Percentiles rank a stretch among this genome's conserved stretches.
Conservation (phyloP, 805 yeast species). For the Teunomyces lycoperdinae region DNA sequence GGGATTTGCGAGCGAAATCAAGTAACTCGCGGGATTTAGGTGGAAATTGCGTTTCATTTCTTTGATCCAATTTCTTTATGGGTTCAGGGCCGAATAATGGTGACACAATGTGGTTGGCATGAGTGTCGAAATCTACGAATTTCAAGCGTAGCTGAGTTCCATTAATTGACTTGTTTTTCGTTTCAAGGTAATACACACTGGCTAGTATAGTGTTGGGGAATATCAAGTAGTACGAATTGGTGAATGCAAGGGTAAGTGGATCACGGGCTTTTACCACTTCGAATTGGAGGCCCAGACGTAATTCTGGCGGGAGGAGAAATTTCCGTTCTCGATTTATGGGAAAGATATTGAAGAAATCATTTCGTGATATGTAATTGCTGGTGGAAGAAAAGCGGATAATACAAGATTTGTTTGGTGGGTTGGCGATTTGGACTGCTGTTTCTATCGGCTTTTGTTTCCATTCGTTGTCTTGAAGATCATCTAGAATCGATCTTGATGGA, state of each 20-base stretch:
- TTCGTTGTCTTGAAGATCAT: slow-evolving; percentile 26
- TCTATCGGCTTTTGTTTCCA: slow-evolving; percentile 30
- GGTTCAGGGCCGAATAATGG: slow-evolving; percentile 20
- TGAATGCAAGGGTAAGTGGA: slow-evolving; percentile 41
- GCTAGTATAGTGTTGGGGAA: slow-evolving; percentile 51
- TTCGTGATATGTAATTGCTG: slow-evolving; percentile 32
- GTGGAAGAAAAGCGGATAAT: slow-evolving; percentile 38
- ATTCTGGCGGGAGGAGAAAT: slow-evolving; percentile 20
- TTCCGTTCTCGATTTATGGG: slow-evolving; percentile 33
- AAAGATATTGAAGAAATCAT: slow-evolving; percentile 40
- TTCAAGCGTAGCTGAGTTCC: slow-evolving; percentile 47
- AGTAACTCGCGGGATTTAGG: slow-evolving; percentile 1
- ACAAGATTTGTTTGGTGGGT: slow-evolving; percentile 15
- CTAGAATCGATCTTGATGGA: slow-evolving; percentile 20
- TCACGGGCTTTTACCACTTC: slow-evolving; percentile 50
- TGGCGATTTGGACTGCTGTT: slow-evolving; percentile 20
- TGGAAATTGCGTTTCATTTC: not conserved
- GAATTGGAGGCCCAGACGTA: slow-evolving; percentile 27
- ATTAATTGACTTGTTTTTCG: slow-evolving; percentile 46
- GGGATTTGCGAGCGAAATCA: not conserved
- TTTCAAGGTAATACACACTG: slow-evolving; percentile 49
- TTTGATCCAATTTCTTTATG: not conserved
- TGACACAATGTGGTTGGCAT: slow-evolving; percentile 26
- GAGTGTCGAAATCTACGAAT: slow-evolving; percentile 38
- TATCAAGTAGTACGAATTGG: slow-evolving; percentile 51